phyloP scores from a whole-genome alignment of 2,329 filamentous ascomycete genomes.

The Fusarium sp. region DNA sequence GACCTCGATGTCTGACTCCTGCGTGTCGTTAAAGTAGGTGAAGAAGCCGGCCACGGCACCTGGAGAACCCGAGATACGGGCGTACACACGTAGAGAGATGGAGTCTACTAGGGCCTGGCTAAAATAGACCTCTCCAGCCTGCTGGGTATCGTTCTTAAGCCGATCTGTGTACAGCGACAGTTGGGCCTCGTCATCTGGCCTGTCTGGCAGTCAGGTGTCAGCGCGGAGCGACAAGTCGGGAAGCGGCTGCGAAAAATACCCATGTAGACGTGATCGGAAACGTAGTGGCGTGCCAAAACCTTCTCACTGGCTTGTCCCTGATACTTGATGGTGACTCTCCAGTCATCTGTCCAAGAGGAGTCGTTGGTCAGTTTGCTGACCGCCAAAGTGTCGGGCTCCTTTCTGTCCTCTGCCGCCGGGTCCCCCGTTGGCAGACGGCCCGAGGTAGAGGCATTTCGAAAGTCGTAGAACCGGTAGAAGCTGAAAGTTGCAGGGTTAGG shows the following conservation, averaged over 20 bases:
- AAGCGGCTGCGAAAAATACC: not conserved
- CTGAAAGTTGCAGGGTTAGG: slow-evolving; percentile 4
- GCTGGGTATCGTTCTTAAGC: slow-evolving; percentile 16
- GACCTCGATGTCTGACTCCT: slow-evolving; percentile 31
- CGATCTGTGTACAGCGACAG: slow-evolving; percentile 18
- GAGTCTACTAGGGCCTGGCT: slow-evolving; percentile 9
- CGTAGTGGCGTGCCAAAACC: slow-evolving; percentile 13
- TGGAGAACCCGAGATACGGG: slow-evolving; percentile 15
- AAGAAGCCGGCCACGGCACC: slow-evolving; percentile 31
- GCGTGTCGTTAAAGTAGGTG: slow-evolving; percentile 32
- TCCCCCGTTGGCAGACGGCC: not conserved
- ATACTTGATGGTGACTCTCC: slow-evolving; percentile 5
- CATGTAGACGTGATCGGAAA: slow-evolving; percentile 15
- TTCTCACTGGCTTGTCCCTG: slow-evolving; percentile 8
- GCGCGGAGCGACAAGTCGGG: not conserved
- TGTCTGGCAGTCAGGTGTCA: not conserved
- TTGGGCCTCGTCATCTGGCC: slow-evolving; percentile 1
- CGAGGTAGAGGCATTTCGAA: not conserved
- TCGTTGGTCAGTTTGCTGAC: slow-evolving; percentile 11
- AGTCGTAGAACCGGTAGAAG: slow-evolving; percentile 22
- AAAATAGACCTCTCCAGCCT: slow-evolving; percentile 19
- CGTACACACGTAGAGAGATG: slow-evolving; percentile 18
- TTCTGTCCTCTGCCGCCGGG: not conserved
- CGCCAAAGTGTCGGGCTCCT: not conserved
- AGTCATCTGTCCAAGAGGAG: slow-evolving; percentile 15